phyloP scores from a whole-genome alignment of 2,329 filamentous ascomycete genomes.

The Verticillium zaregamsianum region DNA sequence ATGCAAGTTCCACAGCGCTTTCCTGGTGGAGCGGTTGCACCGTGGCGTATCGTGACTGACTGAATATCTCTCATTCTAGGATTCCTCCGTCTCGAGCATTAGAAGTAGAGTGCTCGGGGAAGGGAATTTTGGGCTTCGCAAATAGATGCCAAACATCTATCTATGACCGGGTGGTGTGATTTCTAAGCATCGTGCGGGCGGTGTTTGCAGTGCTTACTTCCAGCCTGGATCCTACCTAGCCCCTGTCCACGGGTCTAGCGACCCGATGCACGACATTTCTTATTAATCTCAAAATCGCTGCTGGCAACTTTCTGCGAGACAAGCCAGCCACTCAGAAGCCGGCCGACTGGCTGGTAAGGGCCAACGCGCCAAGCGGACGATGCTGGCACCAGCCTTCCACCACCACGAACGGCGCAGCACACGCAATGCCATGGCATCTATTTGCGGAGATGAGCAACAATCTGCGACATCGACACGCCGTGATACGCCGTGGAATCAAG shows the following conservation, averaged over 20 bases:
- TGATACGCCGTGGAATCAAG: too few species aligned
- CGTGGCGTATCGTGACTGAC: neutral
- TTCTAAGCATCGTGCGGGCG: neutral
- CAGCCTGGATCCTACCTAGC: neutral
- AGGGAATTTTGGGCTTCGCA: neutral
- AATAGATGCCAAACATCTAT: neutral
- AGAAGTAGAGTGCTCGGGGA: neutral
- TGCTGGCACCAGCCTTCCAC: too few species aligned
- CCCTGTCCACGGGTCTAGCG: neutral
- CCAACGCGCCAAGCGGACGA: too few species aligned
- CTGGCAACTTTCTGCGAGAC: constrained; percentile 1
- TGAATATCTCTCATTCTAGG: too few species aligned
- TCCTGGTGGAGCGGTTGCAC: neutral
- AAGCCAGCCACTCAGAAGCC: neutral
- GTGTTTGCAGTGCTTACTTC: neutral
- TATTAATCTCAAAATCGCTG: neutral
- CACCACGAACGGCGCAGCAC: too few species aligned
- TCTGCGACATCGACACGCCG: too few species aligned
- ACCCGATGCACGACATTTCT: neutral
- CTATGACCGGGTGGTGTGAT: neutral
- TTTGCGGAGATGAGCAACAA: too few species aligned
- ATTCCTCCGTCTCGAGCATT: too few species aligned
- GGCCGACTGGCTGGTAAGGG: too few species aligned
- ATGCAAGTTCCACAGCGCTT: constrained; percentile 3
- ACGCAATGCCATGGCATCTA: too few species aligned